Percentiles rank a stretch among this genome's conserved stretches.
Conservation (phyloP, 345 rosid species). For the Excoecaria cochinchinensis region DNA sequence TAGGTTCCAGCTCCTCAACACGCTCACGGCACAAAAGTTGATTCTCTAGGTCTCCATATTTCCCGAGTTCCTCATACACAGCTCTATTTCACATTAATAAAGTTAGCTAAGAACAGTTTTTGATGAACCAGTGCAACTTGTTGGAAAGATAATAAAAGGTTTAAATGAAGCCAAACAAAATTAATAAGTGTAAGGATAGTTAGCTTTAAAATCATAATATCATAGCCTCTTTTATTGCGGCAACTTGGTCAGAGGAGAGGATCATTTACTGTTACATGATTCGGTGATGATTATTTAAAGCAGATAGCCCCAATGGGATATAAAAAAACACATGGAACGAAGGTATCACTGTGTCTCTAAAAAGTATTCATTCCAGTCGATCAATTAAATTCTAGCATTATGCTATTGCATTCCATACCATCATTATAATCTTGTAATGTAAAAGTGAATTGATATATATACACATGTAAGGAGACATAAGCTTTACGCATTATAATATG, state of each 20-base stretch:
- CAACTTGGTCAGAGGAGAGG: not conserved
- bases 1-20: constrained; percentile 97
- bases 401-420: too few relatives aligned
- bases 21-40: constrained; percentile 93
- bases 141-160: not conserved
- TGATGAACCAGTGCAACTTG: not conserved
- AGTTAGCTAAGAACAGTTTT: not conserved
- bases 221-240: not conserved
- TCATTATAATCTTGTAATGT: too few relatives aligned
- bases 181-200: not conserved
- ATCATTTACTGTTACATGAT: not conserved
- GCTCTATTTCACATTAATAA: constrained; percentile 50
- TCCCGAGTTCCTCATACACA: constrained; percentile 95
- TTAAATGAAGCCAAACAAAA: not conserved
- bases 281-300: not conserved
- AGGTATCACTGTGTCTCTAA: not conserved
- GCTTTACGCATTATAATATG: too few relatives aligned
- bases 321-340: not conserved
- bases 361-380: not conserved
- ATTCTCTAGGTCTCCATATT: constrained; percentile 96
- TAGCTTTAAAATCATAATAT: not conserved
- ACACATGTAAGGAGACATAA: too few relatives aligned
- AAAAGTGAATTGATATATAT: too few relatives aligned
- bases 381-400: too few relatives aligned
- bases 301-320: not conserved